A percentile compares a stretch with the other conserved stretches of the same genome.
phyloP scores from a whole-genome alignment of 164 flowering plant species.

The Kingdonia uniflora region DNA sequence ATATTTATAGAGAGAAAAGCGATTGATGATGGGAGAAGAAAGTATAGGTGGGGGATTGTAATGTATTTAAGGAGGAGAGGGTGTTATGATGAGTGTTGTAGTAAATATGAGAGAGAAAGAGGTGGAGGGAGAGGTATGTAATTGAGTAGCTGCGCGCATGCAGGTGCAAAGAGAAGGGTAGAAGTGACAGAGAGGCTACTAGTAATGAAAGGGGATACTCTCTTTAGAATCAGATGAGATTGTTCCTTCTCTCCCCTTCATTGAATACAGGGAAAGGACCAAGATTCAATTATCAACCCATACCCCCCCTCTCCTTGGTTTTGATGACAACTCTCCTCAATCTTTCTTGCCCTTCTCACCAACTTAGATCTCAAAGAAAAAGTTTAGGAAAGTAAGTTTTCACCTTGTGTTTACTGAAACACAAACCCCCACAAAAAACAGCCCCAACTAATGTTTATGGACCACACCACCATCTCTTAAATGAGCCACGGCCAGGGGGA shows the following conservation, averaged over 20 bases:
- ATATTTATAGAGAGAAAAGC: slow-evolving; percentile 5
- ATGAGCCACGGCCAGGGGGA: too few relatives aligned
- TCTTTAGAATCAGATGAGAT: slow-evolving; percentile 7
- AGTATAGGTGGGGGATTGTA: slow-evolving; percentile 7
- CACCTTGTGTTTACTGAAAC: too few relatives aligned
- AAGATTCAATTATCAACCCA: slow-evolving; percentile 4
- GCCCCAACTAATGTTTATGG: too few relatives aligned
- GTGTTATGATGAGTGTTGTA: slow-evolving; percentile 3
- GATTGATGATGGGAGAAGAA: not conserved
- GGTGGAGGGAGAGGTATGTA: not conserved
- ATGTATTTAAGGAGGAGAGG: slow-evolving; percentile 16
- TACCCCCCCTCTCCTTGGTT: slow-evolving; percentile 7
- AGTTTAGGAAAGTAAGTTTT: too few relatives aligned
- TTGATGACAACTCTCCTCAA: slow-evolving; percentile 11
- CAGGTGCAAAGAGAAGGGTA: slow-evolving; percentile 7
- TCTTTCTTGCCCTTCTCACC: slow-evolving; percentile 23
- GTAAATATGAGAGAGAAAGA: slow-evolving; percentile 25
- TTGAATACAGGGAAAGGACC: slow-evolving; percentile 10
- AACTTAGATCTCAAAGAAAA: not conserved
- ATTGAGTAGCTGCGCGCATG: slow-evolving; percentile 14
- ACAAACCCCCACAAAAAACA: too few relatives aligned
- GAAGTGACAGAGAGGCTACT: slow-evolving; percentile 3
- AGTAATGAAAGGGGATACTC: slow-evolving; percentile 1
- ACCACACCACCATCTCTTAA: too few relatives aligned
- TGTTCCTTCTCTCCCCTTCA: slow-evolving; percentile 8